Percentiles rank a stretch among this genome's conserved stretches.
These are phyloP conservation scores for Urtica urens DNA, from an alignment of 306 rosid species.

Conservation along the genomic window DNA sequence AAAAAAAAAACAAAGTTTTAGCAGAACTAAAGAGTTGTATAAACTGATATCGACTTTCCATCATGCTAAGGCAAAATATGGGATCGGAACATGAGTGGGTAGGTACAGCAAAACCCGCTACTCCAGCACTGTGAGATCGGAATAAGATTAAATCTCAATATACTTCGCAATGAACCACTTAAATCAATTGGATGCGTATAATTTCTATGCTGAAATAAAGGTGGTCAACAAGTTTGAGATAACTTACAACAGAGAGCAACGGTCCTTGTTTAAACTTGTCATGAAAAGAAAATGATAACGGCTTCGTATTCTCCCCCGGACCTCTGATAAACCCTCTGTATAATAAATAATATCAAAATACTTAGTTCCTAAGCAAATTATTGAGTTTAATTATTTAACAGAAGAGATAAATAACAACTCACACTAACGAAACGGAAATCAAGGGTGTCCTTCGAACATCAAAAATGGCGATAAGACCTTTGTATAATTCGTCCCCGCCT, in stretches of 20 bases:
- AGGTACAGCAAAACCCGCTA: constrained; percentile 91
- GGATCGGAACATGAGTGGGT: constrained; percentile 76
- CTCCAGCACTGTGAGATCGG: constrained; percentile 73
- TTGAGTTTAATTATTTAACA: background rate
- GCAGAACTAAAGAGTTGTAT: no score
- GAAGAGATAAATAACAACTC: constrained; percentile 23
- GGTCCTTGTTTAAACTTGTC: constrained; percentile 89
- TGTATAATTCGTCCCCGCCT: constrained; percentile 59
- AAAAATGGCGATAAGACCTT: constrained; percentile 77
- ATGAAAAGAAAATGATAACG: constrained; percentile 66
- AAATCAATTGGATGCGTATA: background rate
- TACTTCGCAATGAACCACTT: background rate
- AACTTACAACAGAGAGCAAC: constrained; percentile 77
- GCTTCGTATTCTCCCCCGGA: constrained; percentile 80
- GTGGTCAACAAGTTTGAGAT: constrained; percentile 1
- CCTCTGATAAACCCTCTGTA: constrained; percentile 93
- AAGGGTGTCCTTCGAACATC: constrained; percentile 73
- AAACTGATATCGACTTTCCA: no score
- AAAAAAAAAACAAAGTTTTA: no score
- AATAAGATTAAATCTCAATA: background rate
- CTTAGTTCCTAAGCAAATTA: background rate
- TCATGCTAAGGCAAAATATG: constrained; percentile 52
- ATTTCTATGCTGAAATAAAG: background rate
- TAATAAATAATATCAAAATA: constrained; percentile 5
- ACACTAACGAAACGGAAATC: constrained; percentile 70